phyloP scores from a whole-genome alignment of 2,329 filamentous ascomycete genomes.

The Colletotrichum falcatum region DNA sequence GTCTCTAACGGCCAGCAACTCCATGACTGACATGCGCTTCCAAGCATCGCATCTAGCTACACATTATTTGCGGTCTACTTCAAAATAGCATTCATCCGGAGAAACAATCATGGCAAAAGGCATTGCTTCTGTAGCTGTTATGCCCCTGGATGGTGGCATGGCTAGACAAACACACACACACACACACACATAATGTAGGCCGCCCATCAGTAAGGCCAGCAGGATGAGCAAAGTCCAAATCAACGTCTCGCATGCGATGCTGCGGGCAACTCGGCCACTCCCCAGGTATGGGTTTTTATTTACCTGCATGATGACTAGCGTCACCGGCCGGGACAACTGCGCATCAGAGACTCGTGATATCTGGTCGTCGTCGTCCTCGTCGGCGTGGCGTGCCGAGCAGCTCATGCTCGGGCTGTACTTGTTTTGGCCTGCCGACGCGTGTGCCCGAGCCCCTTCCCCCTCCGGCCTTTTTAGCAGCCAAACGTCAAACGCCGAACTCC shows the following conservation, averaged over 20 bases:
- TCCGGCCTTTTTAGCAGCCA: background rate
- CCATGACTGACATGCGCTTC: background rate
- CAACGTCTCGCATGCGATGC: background rate
- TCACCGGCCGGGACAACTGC: background rate
- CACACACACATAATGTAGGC: background rate
- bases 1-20: background rate
- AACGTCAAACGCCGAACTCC: background rate
- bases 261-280: background rate
- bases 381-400: background rate
- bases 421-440: background rate
- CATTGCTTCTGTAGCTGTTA: background rate
- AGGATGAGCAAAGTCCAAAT: too few relatives aligned
- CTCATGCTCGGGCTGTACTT: background rate
- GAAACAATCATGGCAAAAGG: too few relatives aligned
- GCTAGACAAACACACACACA: too few relatives aligned
- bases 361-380: too few relatives aligned
- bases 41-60: background rate
- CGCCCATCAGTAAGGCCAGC: background rate
- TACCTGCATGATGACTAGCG: fast-evolving
- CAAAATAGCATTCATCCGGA: background rate
- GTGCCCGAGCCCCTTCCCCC: background rate
- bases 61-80: too few relatives aligned
- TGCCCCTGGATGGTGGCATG: too few relatives aligned
- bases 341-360: background rate
- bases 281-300: fast-evolving